These are phyloP conservation scores for Cladosporium sp. DNA, from an alignment of 2,329 filamentous ascomycete species.

Conservation along the genomic window DNA sequence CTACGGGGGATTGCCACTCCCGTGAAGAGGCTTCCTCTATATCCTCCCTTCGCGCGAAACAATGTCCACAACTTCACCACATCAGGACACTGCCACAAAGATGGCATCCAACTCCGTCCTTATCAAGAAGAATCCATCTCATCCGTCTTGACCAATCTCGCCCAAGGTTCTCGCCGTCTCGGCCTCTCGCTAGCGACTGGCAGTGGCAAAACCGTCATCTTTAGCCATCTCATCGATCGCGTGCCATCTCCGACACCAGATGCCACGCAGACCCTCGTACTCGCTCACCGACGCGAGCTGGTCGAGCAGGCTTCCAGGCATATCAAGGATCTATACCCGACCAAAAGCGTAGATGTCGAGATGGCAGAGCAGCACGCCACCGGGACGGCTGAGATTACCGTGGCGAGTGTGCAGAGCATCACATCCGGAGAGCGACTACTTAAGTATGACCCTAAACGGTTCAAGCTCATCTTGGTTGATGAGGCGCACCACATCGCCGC, in stretches of 20 bases:
- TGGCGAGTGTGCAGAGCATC: constrained; percentile 86
- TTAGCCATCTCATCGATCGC: constrained; percentile 87
- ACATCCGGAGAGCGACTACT: constrained; percentile 68
- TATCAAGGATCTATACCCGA: constrained; percentile 74
- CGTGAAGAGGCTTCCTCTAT: not conserved
- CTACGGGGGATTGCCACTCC: not conserved
- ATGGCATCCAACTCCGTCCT: constrained; percentile 55
- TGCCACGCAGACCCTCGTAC: constrained; percentile 76
- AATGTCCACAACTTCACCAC: not conserved
- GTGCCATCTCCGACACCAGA: constrained; percentile 53
- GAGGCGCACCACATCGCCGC: constrained; percentile 97
- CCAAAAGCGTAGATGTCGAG: constrained; percentile 80
- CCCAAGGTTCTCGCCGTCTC: constrained; percentile 67
- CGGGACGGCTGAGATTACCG: constrained; percentile 83
- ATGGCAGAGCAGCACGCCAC: constrained; percentile 77
- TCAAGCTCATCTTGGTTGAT: constrained; percentile 91
- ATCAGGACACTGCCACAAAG: not conserved
- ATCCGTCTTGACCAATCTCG: constrained; percentile 65
- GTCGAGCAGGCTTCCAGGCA: constrained; percentile 91
- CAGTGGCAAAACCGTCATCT: constrained; percentile 89
- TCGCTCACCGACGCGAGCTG: constrained; percentile 88
- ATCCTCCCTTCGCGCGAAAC: not conserved
- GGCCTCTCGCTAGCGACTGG: constrained; percentile 84
- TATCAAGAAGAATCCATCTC: constrained; percentile 90
- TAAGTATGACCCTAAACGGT: constrained; percentile 75